A percentile compares a stretch with the other conserved stretches of the same genome.
phyloP scores from a whole-genome alignment of 73 alveolate genomes.

The Tetrahymena elliotti region DNA sequence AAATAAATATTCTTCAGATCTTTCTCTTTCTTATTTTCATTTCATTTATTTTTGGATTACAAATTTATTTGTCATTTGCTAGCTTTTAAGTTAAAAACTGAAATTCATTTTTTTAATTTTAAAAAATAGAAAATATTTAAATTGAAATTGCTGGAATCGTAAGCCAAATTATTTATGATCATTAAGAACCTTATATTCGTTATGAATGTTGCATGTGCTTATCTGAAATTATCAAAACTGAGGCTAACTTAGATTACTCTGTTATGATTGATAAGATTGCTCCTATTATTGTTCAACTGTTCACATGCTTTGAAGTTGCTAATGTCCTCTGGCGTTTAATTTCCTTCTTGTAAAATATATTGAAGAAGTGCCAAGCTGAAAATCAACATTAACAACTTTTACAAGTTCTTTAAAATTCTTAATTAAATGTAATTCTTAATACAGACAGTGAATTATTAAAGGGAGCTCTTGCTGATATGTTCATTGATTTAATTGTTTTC shows the following conservation, averaged over 20 bases:
- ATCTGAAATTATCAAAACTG: neutral
- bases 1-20: too few species aligned
- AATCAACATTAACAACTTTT: neutral
- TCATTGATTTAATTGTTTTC: neutral
- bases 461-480: neutral
- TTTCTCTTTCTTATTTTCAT: neutral
- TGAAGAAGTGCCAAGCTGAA: neutral
- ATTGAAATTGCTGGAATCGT: neutral
- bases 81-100: too few species aligned
- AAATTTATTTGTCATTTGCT: neutral
- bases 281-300: neutral
- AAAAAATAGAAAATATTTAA: neutral
- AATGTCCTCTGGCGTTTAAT: neutral
- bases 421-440: neutral
- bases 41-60: neutral
- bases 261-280: neutral
- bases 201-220: neutral
- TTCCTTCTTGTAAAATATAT: neutral
- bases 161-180: neutral
- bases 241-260: neutral
- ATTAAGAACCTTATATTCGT: neutral
- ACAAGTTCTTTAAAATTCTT: neutral
- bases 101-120: neutral
- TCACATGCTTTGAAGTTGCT: neutral
- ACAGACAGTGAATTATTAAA: neutral